Evolutionary conservation across 257 asterid genomes (phyloP).

Genomic region (Solanum clarkiae): DNA sequence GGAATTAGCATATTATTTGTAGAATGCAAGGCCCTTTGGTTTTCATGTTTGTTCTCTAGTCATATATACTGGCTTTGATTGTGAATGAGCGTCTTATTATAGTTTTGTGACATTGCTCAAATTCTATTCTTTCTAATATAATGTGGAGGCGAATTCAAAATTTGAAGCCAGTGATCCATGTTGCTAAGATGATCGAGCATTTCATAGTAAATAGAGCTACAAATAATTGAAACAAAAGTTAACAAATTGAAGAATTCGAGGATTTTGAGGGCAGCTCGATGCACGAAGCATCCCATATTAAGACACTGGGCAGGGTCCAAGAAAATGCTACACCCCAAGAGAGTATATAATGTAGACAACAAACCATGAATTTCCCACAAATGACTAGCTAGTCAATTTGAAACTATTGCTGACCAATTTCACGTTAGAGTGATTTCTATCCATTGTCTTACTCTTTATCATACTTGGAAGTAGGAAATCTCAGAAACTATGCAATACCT

Average conservation of each 20-base stretch:
- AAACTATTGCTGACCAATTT: not conserved
- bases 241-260: not conserved
- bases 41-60: constrained; percentile 2
- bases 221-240: not conserved
- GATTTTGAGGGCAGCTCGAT: not conserved
- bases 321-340: not conserved
- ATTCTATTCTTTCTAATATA: not conserved
- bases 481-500: not conserved
- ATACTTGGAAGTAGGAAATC: not conserved
- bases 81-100: not conserved
- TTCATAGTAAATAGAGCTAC: not conserved
- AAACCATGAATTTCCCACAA: not conserved
- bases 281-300: not conserved
- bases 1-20: not conserved
- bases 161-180: not conserved
- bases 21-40: constrained; percentile 2
- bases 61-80: not conserved
- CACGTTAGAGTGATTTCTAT: not conserved
- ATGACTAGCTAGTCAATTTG: not conserved
- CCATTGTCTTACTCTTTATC: not conserved
- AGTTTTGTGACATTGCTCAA: not conserved
- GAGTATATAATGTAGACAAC: not conserved
- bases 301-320: not conserved
- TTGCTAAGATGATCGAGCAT: not conserved
- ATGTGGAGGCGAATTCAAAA: not conserved